Percentiles rank a stretch among this genome's conserved stretches.
phyloP scores from a whole-genome alignment of 129 eudicot genomes.

The Centaurea solstitialis region DNA sequence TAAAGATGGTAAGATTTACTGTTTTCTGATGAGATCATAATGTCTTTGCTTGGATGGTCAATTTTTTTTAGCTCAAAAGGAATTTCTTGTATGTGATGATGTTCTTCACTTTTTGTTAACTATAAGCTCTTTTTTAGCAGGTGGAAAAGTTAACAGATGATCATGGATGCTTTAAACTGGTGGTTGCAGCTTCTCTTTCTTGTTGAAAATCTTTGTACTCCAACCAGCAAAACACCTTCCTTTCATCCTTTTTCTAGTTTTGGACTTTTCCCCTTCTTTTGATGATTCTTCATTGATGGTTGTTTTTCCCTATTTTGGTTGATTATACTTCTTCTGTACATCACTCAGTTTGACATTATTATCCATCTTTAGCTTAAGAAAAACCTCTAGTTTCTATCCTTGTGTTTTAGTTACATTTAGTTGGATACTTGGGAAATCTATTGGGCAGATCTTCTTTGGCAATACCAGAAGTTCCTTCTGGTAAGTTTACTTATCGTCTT shows the following conservation, averaged over 20 bases:
- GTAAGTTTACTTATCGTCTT: conserved; percentile 25
- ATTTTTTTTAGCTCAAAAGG: no score
- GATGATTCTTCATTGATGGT: no score
- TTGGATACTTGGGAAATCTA: neutral
- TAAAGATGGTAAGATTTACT: neutral
- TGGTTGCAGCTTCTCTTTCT: neutral
- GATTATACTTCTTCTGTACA: neutral
- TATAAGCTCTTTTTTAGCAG: conserved; percentile 14
- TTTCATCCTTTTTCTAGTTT: neutral
- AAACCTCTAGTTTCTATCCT: neutral
- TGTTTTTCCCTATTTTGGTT: neutral
- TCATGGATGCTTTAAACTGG: conserved; percentile 22
- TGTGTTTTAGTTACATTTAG: neutral
- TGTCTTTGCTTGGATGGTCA: neutral
- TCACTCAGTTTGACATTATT: neutral
- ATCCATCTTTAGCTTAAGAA: no score
- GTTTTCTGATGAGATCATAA: no score
- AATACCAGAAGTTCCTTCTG: conserved; percentile 24
- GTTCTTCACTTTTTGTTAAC: neutral
- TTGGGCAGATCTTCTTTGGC: conserved; percentile 78
- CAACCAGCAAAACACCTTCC: conserved; percentile 20
- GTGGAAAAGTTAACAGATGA: conserved; percentile 6
- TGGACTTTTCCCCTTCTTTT: neutral
- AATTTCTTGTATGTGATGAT: no score
- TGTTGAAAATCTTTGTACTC: conserved; percentile 6